Conservation (phyloP, 2,329 filamentous ascomycete species). For the Clonostachys chloroleuca region DNA sequence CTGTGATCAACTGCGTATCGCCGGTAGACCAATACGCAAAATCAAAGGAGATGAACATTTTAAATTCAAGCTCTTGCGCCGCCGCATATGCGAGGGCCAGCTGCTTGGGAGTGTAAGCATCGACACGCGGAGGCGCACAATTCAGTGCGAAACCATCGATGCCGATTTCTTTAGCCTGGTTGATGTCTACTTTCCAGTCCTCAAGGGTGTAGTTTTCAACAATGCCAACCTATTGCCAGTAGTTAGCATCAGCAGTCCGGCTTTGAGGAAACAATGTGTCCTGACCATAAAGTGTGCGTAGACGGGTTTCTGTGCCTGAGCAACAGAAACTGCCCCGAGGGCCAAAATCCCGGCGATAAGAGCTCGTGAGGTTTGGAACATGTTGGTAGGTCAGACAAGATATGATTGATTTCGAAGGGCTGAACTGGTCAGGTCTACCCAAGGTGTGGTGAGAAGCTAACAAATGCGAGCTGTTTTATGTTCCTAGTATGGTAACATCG, state of each 20-base stretch:
- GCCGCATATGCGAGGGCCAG: slow-evolving; percentile 11
- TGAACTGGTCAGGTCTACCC: too few relatives aligned
- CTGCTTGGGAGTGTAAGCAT: slow-evolving; percentile 11
- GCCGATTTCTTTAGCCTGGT: slow-evolving; percentile 10
- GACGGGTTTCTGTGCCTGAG: slow-evolving; percentile 2
- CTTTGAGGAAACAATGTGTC: neutral
- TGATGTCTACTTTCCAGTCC: slow-evolving; percentile 10
- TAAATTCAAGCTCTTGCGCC: slow-evolving; percentile 8
- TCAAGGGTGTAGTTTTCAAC: slow-evolving; percentile 10
- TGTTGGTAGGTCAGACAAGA: too few relatives aligned
- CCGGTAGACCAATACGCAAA: slow-evolving; percentile 13
- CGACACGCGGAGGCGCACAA: slow-evolving; percentile 10
- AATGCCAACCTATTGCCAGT: slow-evolving; percentile 8
- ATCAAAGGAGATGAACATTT: slow-evolving; percentile 14
- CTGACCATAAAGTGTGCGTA: slow-evolving; percentile 6
- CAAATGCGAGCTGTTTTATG: too few relatives aligned
- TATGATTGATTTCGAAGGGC: too few relatives aligned
- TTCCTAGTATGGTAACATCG: too few relatives aligned
- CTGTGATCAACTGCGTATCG: slow-evolving; percentile 9
- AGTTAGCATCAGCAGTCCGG: neutral
- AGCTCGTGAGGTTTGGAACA: too few relatives aligned
- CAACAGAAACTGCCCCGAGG: too few relatives aligned
- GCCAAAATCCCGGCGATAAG: too few relatives aligned
- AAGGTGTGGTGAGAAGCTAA: too few relatives aligned
- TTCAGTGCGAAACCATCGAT: slow-evolving; percentile 14